These are phyloP conservation scores for Geum urbanum DNA, from an alignment of 306 rosid species.

Conservation along the genomic window DNA sequence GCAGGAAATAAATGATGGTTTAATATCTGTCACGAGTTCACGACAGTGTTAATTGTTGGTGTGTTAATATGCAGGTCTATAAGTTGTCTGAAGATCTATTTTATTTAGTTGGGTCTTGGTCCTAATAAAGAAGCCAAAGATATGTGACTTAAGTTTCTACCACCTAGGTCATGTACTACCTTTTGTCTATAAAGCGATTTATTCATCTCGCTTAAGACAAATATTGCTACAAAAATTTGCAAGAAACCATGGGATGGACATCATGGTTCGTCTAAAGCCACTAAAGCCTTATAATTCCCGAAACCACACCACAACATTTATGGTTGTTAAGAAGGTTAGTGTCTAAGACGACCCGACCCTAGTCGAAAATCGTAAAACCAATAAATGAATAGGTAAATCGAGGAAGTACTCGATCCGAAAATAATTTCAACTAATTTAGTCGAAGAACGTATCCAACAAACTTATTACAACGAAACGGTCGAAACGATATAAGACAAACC, in stretches of 20 bases:
- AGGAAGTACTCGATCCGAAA: too few species aligned
- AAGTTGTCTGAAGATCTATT: slow-evolving; percentile 67
- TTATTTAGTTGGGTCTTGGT: slow-evolving; percentile 79
- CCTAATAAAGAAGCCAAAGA: slow-evolving; percentile 89
- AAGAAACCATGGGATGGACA: slow-evolving; percentile 91
- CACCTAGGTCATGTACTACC: slow-evolving; percentile 83
- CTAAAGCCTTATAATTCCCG: slow-evolving; percentile 34
- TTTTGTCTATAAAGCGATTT: slow-evolving; percentile 77
- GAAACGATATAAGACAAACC: too few species aligned
- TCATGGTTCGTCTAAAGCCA: slow-evolving; percentile 58
- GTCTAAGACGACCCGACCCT: too few species aligned
- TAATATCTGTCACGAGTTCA: neutral
- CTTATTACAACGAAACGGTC: too few species aligned
- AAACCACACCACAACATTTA: slow-evolving; percentile 14
- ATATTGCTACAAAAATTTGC: neutral
- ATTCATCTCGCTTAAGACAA: neutral
- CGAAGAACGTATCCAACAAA: too few species aligned
- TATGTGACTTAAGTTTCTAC: slow-evolving; percentile 73
- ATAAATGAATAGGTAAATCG: too few species aligned
- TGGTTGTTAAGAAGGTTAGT: slow-evolving; percentile 35
- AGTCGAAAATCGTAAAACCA: too few species aligned
- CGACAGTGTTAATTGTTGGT: neutral
- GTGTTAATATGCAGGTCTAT: slow-evolving; percentile 53
- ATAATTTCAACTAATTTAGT: too few species aligned
- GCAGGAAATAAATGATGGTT: neutral